These are phyloP conservation scores for Phytophthora chlamydospora DNA, from an alignment of 352 stramenopile genomes.

Conservation along the genomic window DNA sequence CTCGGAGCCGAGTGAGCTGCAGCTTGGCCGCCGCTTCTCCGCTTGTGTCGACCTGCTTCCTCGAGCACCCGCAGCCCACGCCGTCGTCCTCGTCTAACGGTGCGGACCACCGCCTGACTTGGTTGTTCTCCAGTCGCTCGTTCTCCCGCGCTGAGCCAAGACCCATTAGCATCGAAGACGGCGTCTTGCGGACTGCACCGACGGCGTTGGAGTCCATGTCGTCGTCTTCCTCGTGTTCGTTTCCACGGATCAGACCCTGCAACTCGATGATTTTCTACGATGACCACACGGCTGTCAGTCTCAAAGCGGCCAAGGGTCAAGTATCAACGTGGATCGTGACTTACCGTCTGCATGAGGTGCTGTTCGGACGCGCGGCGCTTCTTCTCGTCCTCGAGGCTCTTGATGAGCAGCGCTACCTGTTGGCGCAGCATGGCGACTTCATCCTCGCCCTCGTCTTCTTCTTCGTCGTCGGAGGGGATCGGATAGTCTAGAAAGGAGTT, in stretches of 20 bases:
- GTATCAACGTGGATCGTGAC: constrained; percentile 1
- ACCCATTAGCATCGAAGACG: constrained; percentile 6
- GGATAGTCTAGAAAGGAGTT: constrained; percentile 24
- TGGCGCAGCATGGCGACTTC: constrained; percentile 55
- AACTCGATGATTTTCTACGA: constrained; percentile 78
- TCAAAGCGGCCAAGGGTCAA: neutral
- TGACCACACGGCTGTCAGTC: constrained; percentile 4
- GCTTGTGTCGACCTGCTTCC: constrained; percentile 29
- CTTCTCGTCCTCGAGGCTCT: constrained; percentile 70
- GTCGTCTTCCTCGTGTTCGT: constrained; percentile 49
- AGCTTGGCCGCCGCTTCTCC: constrained; percentile 40
- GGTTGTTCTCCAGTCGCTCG: constrained; percentile 32
- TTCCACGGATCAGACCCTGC: constrained; percentile 62
- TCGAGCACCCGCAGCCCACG: constrained; percentile 14
- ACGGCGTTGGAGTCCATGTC: constrained; percentile 13
- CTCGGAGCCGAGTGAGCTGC: constrained; percentile 54
- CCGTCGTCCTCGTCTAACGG: constrained; percentile 23
- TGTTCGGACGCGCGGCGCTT: constrained; percentile 67
- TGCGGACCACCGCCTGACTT: constrained; percentile 27
- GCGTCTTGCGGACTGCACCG: constrained; percentile 6
- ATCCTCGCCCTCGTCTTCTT: constrained; percentile 38
- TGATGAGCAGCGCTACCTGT: constrained; percentile 60
- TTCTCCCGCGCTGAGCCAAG: constrained; percentile 19
- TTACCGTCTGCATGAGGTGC: constrained; percentile 70
- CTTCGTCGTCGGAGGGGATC: constrained; percentile 40